Conservation (phyloP, 129 eudicot genomes). For the Tagetes erecta region DNA sequence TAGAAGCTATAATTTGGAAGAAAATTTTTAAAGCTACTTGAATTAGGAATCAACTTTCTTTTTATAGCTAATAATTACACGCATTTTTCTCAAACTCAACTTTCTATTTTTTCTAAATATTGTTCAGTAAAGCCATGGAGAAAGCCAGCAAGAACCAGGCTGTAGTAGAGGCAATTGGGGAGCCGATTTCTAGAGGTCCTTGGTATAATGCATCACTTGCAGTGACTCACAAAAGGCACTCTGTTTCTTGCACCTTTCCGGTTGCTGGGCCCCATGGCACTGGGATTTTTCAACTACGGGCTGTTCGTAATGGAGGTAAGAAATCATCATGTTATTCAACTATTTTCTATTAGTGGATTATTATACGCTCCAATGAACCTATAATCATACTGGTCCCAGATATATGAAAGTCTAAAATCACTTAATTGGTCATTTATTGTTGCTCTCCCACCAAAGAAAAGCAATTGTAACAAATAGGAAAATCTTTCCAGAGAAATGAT, state of each 20-base stretch:
- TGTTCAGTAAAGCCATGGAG: constrained; percentile 86
- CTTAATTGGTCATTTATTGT: not conserved
- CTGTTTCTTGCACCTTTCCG: constrained; percentile 95
- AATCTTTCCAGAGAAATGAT: not conserved
- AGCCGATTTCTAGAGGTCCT: constrained; percentile 89
- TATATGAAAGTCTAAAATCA: not conserved
- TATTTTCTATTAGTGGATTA: not conserved
- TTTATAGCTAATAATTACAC: not conserved
- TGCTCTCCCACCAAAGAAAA: constrained; percentile 18
- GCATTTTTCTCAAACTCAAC: not conserved
- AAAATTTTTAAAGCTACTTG: not conserved
- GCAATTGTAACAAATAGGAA: not conserved
- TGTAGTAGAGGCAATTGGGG: constrained; percentile 76
- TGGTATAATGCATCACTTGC: constrained; percentile 98
- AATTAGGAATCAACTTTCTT: not conserved
- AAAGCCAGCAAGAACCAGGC: constrained; percentile 73
- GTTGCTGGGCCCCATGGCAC: constrained; percentile 94
- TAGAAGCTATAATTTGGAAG: constrained; percentile 2
- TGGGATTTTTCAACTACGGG: constrained; percentile 80
- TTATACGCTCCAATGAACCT: not conserved
- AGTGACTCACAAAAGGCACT: constrained; percentile 78
- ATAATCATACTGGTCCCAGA: not conserved
- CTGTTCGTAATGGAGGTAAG: constrained; percentile 81
- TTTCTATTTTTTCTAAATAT: constrained; percentile 1
- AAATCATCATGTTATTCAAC: not conserved